Conservation (phyloP, 495 filamentous ascomycete species). For the Penicillium robsamsonii region DNA sequence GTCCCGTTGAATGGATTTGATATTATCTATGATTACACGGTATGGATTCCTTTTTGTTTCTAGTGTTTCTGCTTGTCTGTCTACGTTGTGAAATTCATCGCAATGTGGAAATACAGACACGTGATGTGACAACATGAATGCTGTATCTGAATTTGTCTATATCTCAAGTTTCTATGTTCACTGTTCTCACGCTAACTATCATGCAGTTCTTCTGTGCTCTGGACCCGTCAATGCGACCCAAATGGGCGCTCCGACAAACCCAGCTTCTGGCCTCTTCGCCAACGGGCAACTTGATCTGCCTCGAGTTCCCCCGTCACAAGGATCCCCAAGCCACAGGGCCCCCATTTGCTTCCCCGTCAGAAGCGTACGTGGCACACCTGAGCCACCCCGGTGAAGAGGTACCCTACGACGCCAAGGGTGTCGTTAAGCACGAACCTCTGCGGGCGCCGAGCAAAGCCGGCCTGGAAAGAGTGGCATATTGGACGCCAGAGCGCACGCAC, state of each 20-base stretch:
- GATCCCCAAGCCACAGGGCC: slow-evolving; percentile 60
- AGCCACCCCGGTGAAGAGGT: slow-evolving; percentile 63
- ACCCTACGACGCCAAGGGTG: slow-evolving; percentile 55
- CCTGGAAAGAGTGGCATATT: slow-evolving; percentile 60
- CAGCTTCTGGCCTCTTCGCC: slow-evolving; percentile 58
- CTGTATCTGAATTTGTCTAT: slow-evolving; percentile 2
- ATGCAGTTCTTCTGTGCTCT: slow-evolving; percentile 79
- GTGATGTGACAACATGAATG: background rate
- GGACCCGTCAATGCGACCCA: slow-evolving; percentile 56
- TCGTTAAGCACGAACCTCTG: slow-evolving; percentile 46
- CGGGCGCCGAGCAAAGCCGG: slow-evolving; percentile 40
- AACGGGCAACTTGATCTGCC: slow-evolving; percentile 65
- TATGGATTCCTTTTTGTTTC: slow-evolving; percentile 35
- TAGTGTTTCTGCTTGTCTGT: background rate
- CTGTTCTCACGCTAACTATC: slow-evolving; percentile 17
- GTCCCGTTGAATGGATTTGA: slow-evolving; percentile 60
- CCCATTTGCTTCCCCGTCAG: slow-evolving; percentile 61
- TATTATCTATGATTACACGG: slow-evolving; percentile 82
- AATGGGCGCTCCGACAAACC: slow-evolving; percentile 67
- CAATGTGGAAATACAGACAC: background rate
- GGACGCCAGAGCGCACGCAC: slow-evolving; percentile 69
- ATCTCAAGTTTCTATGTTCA: slow-evolving; percentile 7
- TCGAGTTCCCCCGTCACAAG: slow-evolving; percentile 80
- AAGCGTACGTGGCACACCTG: slow-evolving; percentile 66
- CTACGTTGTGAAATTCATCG: background rate